A percentile compares a stretch with the other conserved stretches of the same genome.
Conservation (phyloP, 345 rosid genomes). For the Gossypium arboreum region DNA sequence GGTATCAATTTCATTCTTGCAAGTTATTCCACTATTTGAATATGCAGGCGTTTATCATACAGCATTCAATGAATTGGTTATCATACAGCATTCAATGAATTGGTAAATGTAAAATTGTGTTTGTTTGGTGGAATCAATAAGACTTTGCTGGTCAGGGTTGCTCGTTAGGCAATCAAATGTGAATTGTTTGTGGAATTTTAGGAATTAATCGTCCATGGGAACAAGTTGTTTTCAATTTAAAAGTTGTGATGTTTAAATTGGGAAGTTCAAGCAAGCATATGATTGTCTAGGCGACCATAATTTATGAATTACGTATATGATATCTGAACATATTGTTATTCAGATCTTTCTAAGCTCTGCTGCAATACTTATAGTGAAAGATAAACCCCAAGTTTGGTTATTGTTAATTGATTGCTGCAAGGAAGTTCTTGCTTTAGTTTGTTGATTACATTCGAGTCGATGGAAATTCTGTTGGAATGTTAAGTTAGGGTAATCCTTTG, state of each 20-base stretch:
- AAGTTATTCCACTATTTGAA: neutral
- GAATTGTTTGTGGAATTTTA: neutral
- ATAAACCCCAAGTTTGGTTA: neutral
- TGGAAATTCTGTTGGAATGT: neutral
- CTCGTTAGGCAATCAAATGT: neutral
- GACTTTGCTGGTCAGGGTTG: neutral
- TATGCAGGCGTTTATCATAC: neutral
- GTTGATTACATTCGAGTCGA: neutral
- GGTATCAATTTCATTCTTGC: slow-evolving; percentile 28
- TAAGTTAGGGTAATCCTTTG: neutral
- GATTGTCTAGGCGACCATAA: neutral
- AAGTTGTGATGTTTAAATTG: neutral
- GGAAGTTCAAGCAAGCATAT: neutral
- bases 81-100: neutral
- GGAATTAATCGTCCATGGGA: neutral
- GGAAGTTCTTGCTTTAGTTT: neutral
- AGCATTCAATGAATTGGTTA: neutral
- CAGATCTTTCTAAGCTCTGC: neutral
- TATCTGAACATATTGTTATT: neutral
- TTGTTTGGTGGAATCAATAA: neutral
- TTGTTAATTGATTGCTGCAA: neutral
- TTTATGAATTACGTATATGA: neutral
- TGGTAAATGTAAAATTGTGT: neutral
- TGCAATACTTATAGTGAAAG: neutral
- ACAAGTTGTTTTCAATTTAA: neutral